Conservation (phyloP, 2,329 filamentous ascomycete genomes). For the Triangularia verruculosa region DNA sequence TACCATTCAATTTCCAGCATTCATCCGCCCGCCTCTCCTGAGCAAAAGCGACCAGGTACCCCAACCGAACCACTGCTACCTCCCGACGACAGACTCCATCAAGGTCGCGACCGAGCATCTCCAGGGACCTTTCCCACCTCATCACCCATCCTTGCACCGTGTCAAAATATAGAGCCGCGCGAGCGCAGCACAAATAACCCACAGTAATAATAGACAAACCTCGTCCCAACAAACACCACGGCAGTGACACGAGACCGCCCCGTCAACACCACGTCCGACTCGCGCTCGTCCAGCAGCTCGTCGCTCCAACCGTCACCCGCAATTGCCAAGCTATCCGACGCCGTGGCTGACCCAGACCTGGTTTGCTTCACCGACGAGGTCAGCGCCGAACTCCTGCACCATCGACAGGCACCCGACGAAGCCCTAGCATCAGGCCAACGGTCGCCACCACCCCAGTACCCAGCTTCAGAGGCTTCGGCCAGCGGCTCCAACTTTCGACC, state of each 20-base stretch:
- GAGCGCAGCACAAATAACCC: not conserved
- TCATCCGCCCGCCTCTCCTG: constrained; percentile 5
- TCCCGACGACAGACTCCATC: not conserved
- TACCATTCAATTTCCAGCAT: constrained; percentile 8
- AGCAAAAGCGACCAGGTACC: not conserved
- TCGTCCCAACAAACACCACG: not conserved
- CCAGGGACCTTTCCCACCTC: not conserved
- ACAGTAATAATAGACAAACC: not conserved
- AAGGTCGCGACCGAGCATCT: not conserved
- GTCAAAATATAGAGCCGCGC: not conserved
- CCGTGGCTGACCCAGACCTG: constrained; percentile 24
- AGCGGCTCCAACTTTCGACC: constrained; percentile 42
- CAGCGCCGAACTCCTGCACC: constrained; percentile 24
- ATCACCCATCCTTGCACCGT: not conserved
- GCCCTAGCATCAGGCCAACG: constrained; percentile 21
- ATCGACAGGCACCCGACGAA: constrained; percentile 1
- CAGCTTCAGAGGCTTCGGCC: constrained; percentile 52
- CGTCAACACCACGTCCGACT: constrained; percentile 49
- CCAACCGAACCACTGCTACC: constrained; percentile 1
- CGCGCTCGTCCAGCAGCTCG: constrained; percentile 42
- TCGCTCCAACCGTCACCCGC: constrained; percentile 37
- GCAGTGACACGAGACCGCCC: constrained; percentile 14
- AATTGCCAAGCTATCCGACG: constrained; percentile 27
- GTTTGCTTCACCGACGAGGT: constrained; percentile 32
- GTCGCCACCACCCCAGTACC: constrained; percentile 60